Evolutionary conservation across 2,329 filamentous ascomycete genomes (phyloP), one percentile per base, ranked within the genome.

Genomic region (Epichloe sylvatica): DNA sequence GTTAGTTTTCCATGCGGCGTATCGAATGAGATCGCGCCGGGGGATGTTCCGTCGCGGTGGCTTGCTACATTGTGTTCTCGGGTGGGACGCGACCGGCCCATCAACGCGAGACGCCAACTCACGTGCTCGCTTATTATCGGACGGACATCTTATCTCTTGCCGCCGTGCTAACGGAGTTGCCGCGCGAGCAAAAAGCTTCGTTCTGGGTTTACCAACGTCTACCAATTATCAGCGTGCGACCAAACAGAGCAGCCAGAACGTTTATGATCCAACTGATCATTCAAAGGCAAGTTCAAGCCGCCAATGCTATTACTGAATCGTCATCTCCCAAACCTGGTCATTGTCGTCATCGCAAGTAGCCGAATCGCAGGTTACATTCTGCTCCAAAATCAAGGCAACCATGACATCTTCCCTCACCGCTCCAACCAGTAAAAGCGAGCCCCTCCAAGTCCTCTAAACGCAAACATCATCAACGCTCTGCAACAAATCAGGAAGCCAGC

Each of bases 81-180:
- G n/a, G 35, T 23, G 34, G 35, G 23, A 49, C 47, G 47, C 47
- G 47, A 30, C 19, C 13, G 47, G 21, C 13, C 13, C 41, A 38
- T 45, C 21, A 35, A 46, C 19, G 23, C 59, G 30, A 56, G 47
- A 57, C 55, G 54, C 55, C 55, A 56, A 49, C 36, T 54, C 55
- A 57, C 54, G 54, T 57, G 55, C 39, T 7, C 11, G 4, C 8
- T 5, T 30, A 11, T 9, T 30, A 30, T 30, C 30, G 9, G 9
- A 4, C 8, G 3, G 25, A 30, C 25, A 9, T 30, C 25, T 9
- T 9, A 30, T 30, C 25, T 30, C 17, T 2, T 17, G 17, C 17
- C 17, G 17, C 17, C 17, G 17, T 17, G 17, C 17, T 0, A 21
- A 25, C 6, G 8, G 25, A 4, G 25, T 30, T 9, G 0, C 8